Base-by-base conservation (phyloP, 2,329 filamentous ascomycete species). In the Blastomyces silverae region DNA sequence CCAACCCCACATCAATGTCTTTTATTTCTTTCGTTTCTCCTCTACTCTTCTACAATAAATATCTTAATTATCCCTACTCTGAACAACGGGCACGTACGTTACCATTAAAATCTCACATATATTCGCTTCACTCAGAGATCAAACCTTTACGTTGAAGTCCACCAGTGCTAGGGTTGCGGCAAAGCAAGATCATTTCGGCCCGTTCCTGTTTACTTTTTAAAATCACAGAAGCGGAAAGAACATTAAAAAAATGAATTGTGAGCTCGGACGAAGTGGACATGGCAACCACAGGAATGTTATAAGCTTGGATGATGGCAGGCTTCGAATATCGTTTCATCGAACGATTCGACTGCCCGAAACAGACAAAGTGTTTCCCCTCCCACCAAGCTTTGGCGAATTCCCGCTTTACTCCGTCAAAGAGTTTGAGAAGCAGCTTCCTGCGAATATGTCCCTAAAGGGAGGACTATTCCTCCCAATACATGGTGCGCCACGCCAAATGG, bases 401-500 rank as follows among this genome's bases (percentile, higher is more conserved):
- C 77, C 76, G 1, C 69, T 82, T 3, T 79, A 74, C 67, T 71
- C 73, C 46, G 71, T 78, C 20, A 65, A 66, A 3, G 65, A 76
- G 5, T 77, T 77, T 63, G 66, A 70, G 7, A 60, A 67, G 0
- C 71, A 68, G 0, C 68, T 83, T 22, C 76, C 76, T 0, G 13
- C 66, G 0, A 62, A 70, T 4, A 76, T 82, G 69, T 69, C 66
- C 0, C 67, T 65, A 1, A 80, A 81, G 65, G 78, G 78, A 2
- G 80, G 81, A 1, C 59, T 80, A 0, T 79, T 83, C 67, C 71
- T 83, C 5, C 77, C 80, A 0, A 82, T 83, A 74, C 77, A 81
- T 28, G 73, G 64, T 67, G 66, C 62, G 63, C 64, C 53, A 37
- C 34, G 2, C 31, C 34, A 22, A 25, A 17, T 7, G 8, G 7